Evolutionary conservation across 371 early-diverging fungal genomes (phyloP), one percentile per base, ranked within the genome.

Genomic region (Mortierella sp.): DNA sequence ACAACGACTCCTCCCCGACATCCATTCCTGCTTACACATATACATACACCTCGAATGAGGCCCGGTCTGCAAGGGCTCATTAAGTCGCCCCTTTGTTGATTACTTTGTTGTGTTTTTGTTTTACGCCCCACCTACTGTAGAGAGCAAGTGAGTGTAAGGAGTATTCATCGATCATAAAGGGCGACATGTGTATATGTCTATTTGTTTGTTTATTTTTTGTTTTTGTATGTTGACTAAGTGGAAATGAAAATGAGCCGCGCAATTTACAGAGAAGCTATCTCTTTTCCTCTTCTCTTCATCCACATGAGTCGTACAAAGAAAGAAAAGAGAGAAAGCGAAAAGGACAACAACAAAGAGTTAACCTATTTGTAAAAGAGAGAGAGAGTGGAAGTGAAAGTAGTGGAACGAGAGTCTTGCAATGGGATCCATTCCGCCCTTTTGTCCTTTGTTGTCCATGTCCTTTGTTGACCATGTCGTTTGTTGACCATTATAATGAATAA

Each of bases 221-320:
- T 16, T 16, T 31, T 28, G 16, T 13, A 0, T 63, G 34, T 65
- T 34, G 68, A 65, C 21, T 38, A 34, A 65, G 34, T 38, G n/a
- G n/a, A 65, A 38, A 65, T 65, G 68, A 42, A 65, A 7, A 42
- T 6, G 68, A 65, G 68, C 42, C 68, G 42, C 38, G 65, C 68
- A 65, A 38, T 38, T 65, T 65, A 50, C 16, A 14, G 11, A 14
- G 8, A 11, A 14, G 4, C 26, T 26, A 0, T 57, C 26, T 57
- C 58, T 58, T 13, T 21, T 38, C 28, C 28, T 16, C 19, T 11
- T 34, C 42, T 2, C 16, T 34, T 13, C 34, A 65, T 65, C 68
- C 68, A 65, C 68, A 65, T 65, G 68, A 65, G 68, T 65, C 38
- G 68, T 65, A 65, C 68, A 65, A 65, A 60, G 14, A 7, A 26